phyloP scores from a whole-genome alignment of 768 basidiomycete species.

The Calocybe gangraenosa region DNA sequence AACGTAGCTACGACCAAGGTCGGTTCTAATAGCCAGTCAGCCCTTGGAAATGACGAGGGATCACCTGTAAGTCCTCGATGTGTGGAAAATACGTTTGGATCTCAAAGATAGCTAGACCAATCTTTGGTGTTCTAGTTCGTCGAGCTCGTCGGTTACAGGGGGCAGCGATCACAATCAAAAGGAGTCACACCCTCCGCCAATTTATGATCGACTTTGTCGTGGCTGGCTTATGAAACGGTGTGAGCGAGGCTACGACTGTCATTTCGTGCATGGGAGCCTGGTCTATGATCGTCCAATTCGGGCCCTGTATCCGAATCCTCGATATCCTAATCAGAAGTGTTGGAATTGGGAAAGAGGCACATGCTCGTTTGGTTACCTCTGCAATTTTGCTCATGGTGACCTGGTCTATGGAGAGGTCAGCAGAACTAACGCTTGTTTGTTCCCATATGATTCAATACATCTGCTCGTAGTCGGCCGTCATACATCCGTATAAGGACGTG shows the following conservation, averaged over 20 bases:
- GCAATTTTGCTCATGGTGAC: slow-evolving; percentile 5
- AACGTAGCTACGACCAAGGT: background rate
- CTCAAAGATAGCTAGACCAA: slow-evolving; percentile 1
- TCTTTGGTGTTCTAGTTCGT: slow-evolving; percentile 4
- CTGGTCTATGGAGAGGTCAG: slow-evolving; percentile 9
- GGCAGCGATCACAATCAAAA: background rate
- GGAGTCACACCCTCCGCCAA: slow-evolving; percentile 8
- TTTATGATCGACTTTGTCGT: slow-evolving; percentile 6
- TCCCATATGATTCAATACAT: background rate
- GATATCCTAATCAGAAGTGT: fast-evolving
- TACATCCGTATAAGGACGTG: background rate
- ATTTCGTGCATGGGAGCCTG: slow-evolving; percentile 12
- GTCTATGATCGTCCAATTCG: slow-evolving; percentile 13
- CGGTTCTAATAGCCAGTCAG: slow-evolving; percentile 3
- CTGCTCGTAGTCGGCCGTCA: background rate
- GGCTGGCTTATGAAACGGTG: slow-evolving; percentile 20
- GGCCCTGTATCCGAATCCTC: slow-evolving; percentile 8
- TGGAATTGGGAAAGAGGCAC: background rate
- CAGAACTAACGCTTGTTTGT: no score
- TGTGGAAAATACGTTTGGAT: background rate
- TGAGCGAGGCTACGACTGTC: slow-evolving; percentile 16
- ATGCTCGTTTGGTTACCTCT: slow-evolving; percentile 9
- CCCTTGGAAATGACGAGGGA: slow-evolving; percentile 9
- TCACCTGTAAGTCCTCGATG: slow-evolving; percentile 1
- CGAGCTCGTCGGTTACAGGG: slow-evolving; percentile 8